A percentile compares a stretch with the other conserved stretches of the same genome.
Evolutionary conservation across 106 monocot species (phyloP).

Genomic region (Acorus gramineus): DNA sequence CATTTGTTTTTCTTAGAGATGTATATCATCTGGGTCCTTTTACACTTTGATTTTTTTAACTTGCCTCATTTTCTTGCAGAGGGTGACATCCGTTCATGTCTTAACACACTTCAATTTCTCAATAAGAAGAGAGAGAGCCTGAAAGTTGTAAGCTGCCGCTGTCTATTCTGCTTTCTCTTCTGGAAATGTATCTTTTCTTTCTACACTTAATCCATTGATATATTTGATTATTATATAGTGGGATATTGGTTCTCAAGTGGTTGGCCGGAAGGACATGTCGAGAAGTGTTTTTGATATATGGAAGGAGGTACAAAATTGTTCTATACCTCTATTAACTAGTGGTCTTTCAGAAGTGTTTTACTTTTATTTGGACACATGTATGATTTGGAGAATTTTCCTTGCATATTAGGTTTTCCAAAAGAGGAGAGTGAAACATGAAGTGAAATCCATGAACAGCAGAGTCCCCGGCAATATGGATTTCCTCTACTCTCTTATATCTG

Average conservation of each 20-base stretch:
- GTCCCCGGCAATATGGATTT: slow-evolving; percentile 38
- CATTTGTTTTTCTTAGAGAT: too few relatives aligned
- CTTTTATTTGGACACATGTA: background rate
- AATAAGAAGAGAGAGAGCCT: slow-evolving; percentile 81
- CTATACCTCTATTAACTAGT: background rate
- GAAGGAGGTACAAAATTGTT: slow-evolving; percentile 55
- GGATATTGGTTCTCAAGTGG: slow-evolving; percentile 80
- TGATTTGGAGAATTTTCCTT: slow-evolving; percentile 6
- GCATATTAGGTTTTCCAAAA: slow-evolving; percentile 71
- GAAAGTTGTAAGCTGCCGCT: slow-evolving; percentile 55
- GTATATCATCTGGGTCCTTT: background rate
- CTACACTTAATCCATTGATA: slow-evolving; percentile 1
- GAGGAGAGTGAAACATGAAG: slow-evolving; percentile 49
- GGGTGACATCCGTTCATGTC: slow-evolving; percentile 94
- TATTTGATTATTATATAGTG: slow-evolving; percentile 34
- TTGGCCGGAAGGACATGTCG: slow-evolving; percentile 91
- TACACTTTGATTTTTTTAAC: background rate
- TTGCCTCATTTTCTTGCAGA: slow-evolving; percentile 36
- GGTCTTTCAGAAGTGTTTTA: background rate
- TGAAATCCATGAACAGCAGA: slow-evolving; percentile 24
- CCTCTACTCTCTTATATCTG: slow-evolving; percentile 66
- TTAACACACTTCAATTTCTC: slow-evolving; percentile 96
- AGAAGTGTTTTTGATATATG: slow-evolving; percentile 84
- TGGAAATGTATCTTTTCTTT: background rate
- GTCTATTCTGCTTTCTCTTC: slow-evolving; percentile 1